Percentiles rank a stretch among this genome's conserved stretches.
These are phyloP conservation scores for Pterocarpus santalinus DNA, from an alignment of 306 rosid species.

Conservation along the genomic window DNA sequence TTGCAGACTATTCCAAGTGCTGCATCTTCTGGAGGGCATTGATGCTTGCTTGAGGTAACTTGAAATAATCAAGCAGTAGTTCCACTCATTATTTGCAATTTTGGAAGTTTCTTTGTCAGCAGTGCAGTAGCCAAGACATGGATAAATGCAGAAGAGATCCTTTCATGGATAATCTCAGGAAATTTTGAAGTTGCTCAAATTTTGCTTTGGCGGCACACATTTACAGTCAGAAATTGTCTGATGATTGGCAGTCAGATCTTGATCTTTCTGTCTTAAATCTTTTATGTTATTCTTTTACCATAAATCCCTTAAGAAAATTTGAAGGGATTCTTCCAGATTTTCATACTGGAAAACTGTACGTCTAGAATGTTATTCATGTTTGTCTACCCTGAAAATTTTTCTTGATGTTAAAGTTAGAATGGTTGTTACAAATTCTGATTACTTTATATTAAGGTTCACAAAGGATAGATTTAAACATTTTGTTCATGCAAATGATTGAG, in stretches of 20 bases:
- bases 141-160: constrained; percentile 31
- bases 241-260: constrained; percentile 7
- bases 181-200: constrained; percentile 32
- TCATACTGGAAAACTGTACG: background rate
- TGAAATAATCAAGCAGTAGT: constrained; percentile 35
- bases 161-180: constrained; percentile 4
- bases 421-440: constrained; percentile 31
- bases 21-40: constrained; percentile 47
- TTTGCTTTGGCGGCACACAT: constrained; percentile 20
- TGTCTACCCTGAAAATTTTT: background rate
- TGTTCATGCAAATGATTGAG: constrained; percentile 28
- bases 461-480: background rate
- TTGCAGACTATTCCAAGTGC: constrained; percentile 79
- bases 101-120: background rate
- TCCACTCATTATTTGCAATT: constrained; percentile 24
- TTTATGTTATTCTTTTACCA: constrained; percentile 15
- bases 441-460: constrained; percentile 16
- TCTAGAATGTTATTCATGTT: constrained; percentile 29
- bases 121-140: constrained; percentile 11
- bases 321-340: constrained; percentile 35
- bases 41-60: constrained; percentile 42
- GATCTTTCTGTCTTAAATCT: background rate
- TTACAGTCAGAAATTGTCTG: background rate
- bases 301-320: constrained; percentile 34
- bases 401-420: constrained; percentile 26